Base-by-base conservation (phyloP, 345 rosid species). In the Erucastrum elatum region DNA sequence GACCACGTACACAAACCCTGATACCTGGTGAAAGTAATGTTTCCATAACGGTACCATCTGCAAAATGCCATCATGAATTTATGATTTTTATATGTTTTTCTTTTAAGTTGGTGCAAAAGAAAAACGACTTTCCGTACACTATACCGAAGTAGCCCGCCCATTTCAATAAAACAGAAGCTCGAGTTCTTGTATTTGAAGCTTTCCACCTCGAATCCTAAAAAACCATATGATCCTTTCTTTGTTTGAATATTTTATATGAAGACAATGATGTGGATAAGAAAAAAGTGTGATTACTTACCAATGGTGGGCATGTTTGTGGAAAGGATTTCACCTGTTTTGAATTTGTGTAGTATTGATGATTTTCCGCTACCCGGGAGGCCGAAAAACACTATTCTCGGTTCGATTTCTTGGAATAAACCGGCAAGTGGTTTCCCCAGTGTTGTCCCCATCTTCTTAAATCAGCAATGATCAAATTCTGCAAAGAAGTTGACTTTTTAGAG, bases 1-100 rank as follows among this genome's bases (percentile, higher is more conserved):
- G 55, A 80, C 80, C 12, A 80, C 83, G 41, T 29, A 2, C 67
- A 80, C 83, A 37, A 80, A 39, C 31, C 79, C 83, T 55, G 61
- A 8, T 56, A n/a, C 39, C 2, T 55, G 15, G 1, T 10, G 25
- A 30, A n/a, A 39, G 64, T 13, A 64, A 31, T 70, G 72, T 70
- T n/a, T 80, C 79, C 72, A 75, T 5, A 64, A 0, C 15, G 79
- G 71, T 37, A 39, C 0, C 11, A 21, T 0, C 83, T 80, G 79
- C 0, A 11, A 17, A 58, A 37, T 2, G 3, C 29, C 68, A 72
- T 41, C 31, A 49, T 67, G 8, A 60, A 8, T 33, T 33, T 72
- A 66, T 71, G 39, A 7, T n/a, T 35, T 15, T 27, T 74, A 10
- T 6, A 4, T 46, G 29, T 49, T 51, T 64, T 16, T 64, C 17